phyloP scores from a whole-genome alignment of 2,329 filamentous ascomycete species.

The Juglanconis sp. region DNA sequence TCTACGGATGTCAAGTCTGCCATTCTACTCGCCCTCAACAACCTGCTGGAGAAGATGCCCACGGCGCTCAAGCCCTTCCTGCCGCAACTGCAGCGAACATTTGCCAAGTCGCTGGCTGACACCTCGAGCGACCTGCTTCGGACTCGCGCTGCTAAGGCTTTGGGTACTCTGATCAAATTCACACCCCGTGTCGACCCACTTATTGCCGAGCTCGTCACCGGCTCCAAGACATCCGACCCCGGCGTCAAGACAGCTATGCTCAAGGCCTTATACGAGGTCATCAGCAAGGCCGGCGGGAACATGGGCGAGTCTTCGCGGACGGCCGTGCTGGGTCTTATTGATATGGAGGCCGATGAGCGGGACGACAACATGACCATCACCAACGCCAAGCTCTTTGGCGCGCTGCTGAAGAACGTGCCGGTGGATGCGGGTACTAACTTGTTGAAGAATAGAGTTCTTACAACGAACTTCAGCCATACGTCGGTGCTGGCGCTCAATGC shows the following conservation, averaged over 20 bases:
- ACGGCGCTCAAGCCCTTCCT: constrained; percentile 93
- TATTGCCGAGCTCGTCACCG: constrained; percentile 88
- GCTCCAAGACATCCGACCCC: constrained; percentile 81
- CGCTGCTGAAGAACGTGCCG: constrained; percentile 82
- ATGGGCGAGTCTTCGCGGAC: constrained; percentile 90
- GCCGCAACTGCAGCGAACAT: constrained; percentile 92
- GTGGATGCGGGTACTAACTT: constrained; percentile 60
- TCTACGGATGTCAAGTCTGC: constrained; percentile 95
- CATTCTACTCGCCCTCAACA: constrained; percentile 91
- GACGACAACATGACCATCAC: constrained; percentile 82
- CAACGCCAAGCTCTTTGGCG: constrained; percentile 84
- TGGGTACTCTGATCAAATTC: constrained; percentile 92
- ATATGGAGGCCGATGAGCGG: constrained; percentile 73
- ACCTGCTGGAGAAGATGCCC: constrained; percentile 93
- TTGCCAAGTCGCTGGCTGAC: constrained; percentile 93
- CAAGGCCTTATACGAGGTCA: constrained; percentile 92
- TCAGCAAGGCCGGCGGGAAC: constrained; percentile 88
- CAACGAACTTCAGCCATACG: constrained; percentile 68
- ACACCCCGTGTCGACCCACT: constrained; percentile 94
- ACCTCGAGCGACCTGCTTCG: constrained; percentile 85
- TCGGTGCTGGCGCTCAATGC: constrained; percentile 88
- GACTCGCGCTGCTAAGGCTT: constrained; percentile 83
- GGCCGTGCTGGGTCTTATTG: constrained; percentile 85
- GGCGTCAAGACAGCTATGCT: constrained; percentile 95
- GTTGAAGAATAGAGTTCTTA: constrained; percentile 73